Evolutionary conservation across 106 monocot genomes (phyloP).

Genomic region (Acorus calamus): DNA sequence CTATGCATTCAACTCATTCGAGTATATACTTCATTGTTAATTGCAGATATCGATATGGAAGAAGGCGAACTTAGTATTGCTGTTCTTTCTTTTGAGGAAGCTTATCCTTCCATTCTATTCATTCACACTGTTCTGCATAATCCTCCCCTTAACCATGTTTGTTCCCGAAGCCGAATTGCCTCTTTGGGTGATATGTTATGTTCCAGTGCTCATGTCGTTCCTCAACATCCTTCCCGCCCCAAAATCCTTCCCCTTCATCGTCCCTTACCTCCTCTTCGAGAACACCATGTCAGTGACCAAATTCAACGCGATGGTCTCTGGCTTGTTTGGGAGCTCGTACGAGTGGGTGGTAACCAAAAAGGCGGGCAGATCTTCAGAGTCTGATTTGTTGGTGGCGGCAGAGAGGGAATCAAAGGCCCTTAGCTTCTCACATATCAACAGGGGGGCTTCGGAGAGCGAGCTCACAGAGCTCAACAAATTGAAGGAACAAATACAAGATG

Average conservation of each 20-base stretch:
- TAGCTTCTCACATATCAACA: constrained; percentile 26
- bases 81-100: constrained; percentile 56
- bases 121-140: constrained; percentile 52
- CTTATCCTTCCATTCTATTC: constrained; percentile 83
- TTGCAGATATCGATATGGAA: constrained; percentile 50
- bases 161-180: constrained; percentile 45
- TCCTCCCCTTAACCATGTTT: constrained; percentile 46
- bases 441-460: constrained; percentile 40
- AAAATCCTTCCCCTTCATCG: constrained; percentile 37
- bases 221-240: constrained; percentile 44
- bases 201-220: constrained; percentile 36
- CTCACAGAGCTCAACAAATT: constrained; percentile 34
- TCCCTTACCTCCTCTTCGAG: constrained; percentile 52
- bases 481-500: constrained; percentile 20
- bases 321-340: constrained; percentile 48
- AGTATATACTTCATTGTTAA: neutral
- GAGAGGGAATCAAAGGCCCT: constrained; percentile 13
- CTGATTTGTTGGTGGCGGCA: constrained; percentile 16
- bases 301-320: constrained; percentile 54
- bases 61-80: constrained; percentile 55
- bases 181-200: constrained; percentile 43
- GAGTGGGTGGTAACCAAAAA: constrained; percentile 58
- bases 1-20: no score
- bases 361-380: constrained; percentile 34
- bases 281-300: constrained; percentile 61